phyloP scores from a whole-genome alignment of 208 protist genomes.

The Vickermania ingenoplastis region DNA sequence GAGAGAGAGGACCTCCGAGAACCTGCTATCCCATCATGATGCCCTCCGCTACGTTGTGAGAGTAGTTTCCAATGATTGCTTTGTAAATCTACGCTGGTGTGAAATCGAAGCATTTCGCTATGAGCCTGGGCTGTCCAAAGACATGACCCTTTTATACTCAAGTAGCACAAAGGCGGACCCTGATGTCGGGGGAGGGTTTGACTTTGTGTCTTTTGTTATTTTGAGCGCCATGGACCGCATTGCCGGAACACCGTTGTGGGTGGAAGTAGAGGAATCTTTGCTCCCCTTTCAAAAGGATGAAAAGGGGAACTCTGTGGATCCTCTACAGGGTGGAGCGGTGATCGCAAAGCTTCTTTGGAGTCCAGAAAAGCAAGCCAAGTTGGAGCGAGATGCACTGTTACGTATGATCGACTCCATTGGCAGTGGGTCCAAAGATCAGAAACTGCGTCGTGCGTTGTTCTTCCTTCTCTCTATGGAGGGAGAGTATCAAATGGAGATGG shows the following conservation, averaged over 20 bases:
- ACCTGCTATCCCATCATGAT: background rate
- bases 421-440: no score
- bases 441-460: background rate
- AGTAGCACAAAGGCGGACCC: background rate
- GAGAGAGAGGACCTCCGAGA: no score
- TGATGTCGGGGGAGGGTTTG: no score
- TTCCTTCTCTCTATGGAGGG: background rate
- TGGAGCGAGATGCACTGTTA: background rate
- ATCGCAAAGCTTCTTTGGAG: background rate
- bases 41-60: background rate
- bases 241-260: background rate
- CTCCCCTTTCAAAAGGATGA: background rate
- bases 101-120: background rate
- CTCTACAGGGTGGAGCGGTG: background rate
- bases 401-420: background rate
- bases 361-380: background rate
- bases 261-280: background rate
- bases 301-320: background rate
- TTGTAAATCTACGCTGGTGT: background rate
- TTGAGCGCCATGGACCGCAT: background rate
- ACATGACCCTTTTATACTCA: background rate
- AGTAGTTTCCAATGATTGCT: background rate
- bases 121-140: background rate
- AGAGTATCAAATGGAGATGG: background rate
- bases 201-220: background rate